Base-by-base conservation (phyloP, 2,329 filamentous ascomycete species). In the Microcera coccophila region DNA sequence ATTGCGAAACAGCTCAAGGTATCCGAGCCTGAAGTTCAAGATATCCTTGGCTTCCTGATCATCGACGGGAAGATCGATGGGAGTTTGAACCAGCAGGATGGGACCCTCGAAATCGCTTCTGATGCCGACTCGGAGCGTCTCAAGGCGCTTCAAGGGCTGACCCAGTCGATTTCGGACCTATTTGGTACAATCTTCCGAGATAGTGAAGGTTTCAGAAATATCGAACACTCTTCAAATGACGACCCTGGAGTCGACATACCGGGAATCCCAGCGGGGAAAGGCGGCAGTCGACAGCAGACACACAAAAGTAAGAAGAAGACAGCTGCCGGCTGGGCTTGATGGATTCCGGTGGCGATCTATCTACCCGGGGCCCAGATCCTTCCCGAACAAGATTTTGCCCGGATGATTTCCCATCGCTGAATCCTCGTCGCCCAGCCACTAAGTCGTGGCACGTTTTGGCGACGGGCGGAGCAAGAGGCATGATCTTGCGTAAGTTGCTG, bases 41-140 rank as follows among this genome's bases (percentile, higher is more conserved):
- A 98, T 58, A 97, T 98, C 49, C 72, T 97, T n/a, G 85, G 90
- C 36, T 95, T 90, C 68, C 74, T 97, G 40, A 97, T 98, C 51
- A 79, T 96, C 48, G 89, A 95, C 62, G 84, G 87, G 59, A 88
- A 90, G 63, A 82, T 98, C 53, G 76, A 82, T 38, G 93, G 89
- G 49, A 86, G 85, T 65, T 91, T 98, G 60, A 87, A 98, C 67
- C 88, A 97, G 69, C 82, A 90, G 66, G 78, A 80, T 45, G 90
- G 91, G 36, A 87, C 83, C 1, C 82, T 98, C 17, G 82, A 90
- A 66, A 88, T 96, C 47, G 81, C 84, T 47, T 85, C 82, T 44
- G 73, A 76, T 41, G 82, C 78, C 35, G 89, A 95, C 66, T 76
- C 78, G 35, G 84, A 87, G 61, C 85, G 90, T 49, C 74, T 89